Percentiles rank a stretch among this genome's conserved stretches.
These are phyloP conservation scores for Aspergillus sojae DNA, from an alignment of 2,329 filamentous ascomycete genomes.

Conservation along the genomic window DNA sequence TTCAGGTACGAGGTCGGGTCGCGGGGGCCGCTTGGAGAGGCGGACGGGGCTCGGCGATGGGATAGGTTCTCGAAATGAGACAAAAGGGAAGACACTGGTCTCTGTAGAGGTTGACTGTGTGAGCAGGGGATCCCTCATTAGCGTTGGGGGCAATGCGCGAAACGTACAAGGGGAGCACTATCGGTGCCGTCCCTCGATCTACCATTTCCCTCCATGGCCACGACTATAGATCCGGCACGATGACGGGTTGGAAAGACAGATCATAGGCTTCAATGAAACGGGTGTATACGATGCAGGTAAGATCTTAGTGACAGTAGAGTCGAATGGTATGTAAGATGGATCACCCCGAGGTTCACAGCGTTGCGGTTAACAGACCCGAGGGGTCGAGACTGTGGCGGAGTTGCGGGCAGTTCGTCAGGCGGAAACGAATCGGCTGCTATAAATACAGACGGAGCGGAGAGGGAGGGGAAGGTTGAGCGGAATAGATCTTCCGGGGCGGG, in stretches of 20 bases:
- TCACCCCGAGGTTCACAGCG: neutral
- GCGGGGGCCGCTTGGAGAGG: conserved; percentile 28
- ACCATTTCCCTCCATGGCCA: conserved; percentile 40
- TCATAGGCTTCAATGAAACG: conserved; percentile 30
- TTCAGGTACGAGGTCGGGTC: conserved; percentile 34
- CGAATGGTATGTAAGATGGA: conserved; percentile 2
- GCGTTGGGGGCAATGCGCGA: conserved; percentile 16
- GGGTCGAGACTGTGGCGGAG: conserved; percentile 11
- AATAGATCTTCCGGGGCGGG: conserved; percentile 6
- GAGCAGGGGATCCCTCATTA: conserved; percentile 12
- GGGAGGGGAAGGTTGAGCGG: neutral
- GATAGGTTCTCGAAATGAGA: conserved; percentile 54
- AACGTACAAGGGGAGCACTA: conserved; percentile 40
- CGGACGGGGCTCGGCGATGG: conserved; percentile 35
- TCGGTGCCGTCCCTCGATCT: conserved; percentile 38
- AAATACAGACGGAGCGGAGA: conserved; percentile 7
- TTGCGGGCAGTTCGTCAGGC: conserved; percentile 5
- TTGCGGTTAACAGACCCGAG: conserved; percentile 1
- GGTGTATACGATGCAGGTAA: neutral
- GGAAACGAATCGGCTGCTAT: neutral
- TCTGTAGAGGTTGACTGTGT: conserved; percentile 31
- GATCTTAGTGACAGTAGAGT: neutral
- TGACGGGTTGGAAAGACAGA: conserved; percentile 21
- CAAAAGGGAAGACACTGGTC: conserved; percentile 52
- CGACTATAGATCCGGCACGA: conserved; percentile 28